A percentile compares a stretch with the other conserved stretches of the same genome.
phyloP scores from a whole-genome alignment of 1,139 yeast species.

The Pichia cactophila region DNA sequence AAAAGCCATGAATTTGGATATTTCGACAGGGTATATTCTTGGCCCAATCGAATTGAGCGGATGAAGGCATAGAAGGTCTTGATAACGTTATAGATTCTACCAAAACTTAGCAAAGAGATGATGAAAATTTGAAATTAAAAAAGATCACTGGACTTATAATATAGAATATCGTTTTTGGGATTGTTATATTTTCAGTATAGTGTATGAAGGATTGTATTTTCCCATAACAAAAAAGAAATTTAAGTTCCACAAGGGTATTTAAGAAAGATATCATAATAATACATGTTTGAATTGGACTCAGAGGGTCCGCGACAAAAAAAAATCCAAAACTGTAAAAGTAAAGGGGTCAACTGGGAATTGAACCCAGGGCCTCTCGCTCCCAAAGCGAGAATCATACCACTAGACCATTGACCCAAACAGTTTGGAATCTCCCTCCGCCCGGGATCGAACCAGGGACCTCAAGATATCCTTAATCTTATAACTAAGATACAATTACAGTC shows the following conservation, averaged over 20 bases:
- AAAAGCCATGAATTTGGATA: constrained; percentile 78
- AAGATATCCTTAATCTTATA: constrained; percentile 9
- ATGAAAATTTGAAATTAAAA: too few relatives aligned
- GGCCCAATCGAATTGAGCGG: constrained; percentile 41
- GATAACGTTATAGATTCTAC: background rate
- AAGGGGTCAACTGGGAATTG: constrained; percentile 30
- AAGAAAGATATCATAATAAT: too few relatives aligned
- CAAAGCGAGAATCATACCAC: constrained; percentile 50
- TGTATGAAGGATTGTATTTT: too few relatives aligned
- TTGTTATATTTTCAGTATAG: too few relatives aligned
- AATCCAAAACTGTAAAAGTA: too few relatives aligned
- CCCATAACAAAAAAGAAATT: too few relatives aligned
- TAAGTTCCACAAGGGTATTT: too few relatives aligned
- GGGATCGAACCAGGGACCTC: constrained; percentile 18
- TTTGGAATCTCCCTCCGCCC: constrained; percentile 11
- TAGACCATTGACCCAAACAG: constrained; percentile 18
- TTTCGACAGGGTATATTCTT: constrained; percentile 80
- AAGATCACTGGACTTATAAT: background rate
- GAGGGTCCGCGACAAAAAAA: background rate
- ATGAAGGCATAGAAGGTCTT: background rate
- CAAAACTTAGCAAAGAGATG: background rate
- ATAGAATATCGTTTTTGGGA: too few relatives aligned
- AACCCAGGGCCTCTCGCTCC: constrained; percentile 34
- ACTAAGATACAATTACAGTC: constrained; percentile 11
- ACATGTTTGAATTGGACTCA: too few relatives aligned